Base-by-base conservation (phyloP, 192 early-diverging fungal genomes). In the Globomyces pollinis-pini region DNA sequence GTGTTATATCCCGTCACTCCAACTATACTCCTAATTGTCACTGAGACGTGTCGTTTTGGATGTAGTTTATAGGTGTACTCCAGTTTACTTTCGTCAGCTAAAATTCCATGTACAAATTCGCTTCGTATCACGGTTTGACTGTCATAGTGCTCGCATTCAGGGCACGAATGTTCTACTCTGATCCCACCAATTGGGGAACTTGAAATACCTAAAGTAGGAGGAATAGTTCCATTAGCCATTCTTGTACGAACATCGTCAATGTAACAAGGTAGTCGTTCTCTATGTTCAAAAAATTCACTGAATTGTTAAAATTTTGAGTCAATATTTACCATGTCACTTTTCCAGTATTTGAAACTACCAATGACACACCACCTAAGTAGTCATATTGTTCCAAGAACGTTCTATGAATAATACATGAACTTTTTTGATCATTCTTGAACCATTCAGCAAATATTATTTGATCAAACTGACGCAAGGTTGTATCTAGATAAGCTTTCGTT, bases 401-500 rank as follows among this genome's bases (percentile, higher is more conserved):
- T 7, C 60, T 43, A 59, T 79, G 76, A 39, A 68, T 61, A 59
- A 73, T 70, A 57, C 59, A 79, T n/a, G 47, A 21, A 15, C 34
- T 41, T 13, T 21, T 38, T 8, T 3, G 2, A 4, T 21, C 24
- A 24, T 30, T 23, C 20, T 26, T 30, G 16, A 54, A 28, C 76
- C 76, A 79, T 20, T 64, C 38, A 3, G 72, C 76, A 61, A 79
- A 79, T 18, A 75, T 52, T 20, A 79, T 31, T 26, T 79, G 76
- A 39, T 79, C 76, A 47, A 66, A 79, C 2, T 49, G 55, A 52
- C 64, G 66, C 12, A 75, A 21, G 44, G 70, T 66, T 15, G 72
- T 79, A 26, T 38, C 47, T 42, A 79, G 54, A 16, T 59, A 65
- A 13, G 72, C 51, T 6, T 61, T 26, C 20, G 42, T 63, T 56